Evolutionary conservation across 129 eudicot genomes (phyloP).

Genomic region (Tagetes patula): DNA sequence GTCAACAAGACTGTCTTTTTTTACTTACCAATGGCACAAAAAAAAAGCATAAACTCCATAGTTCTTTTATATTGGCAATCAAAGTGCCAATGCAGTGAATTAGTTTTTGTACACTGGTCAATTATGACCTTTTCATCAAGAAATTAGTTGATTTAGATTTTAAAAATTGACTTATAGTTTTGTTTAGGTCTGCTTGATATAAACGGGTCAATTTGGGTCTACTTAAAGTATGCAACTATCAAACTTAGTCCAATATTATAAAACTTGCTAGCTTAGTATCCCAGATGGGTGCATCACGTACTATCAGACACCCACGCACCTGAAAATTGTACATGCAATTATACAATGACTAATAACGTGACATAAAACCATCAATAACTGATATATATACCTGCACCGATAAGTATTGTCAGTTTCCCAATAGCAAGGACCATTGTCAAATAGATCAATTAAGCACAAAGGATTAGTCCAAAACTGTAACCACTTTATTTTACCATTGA

Average conservation of each 20-base stretch:
- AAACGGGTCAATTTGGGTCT: no score
- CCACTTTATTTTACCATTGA: neutral
- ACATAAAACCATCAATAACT: neutral
- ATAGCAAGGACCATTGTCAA: slow-evolving; percentile 68
- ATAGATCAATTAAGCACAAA: slow-evolving; percentile 11
- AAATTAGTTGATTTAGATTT: neutral
- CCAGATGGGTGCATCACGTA: neutral
- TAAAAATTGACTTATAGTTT: no score
- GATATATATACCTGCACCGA: slow-evolving; percentile 68
- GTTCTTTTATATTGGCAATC: neutral
- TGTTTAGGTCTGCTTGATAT: no score
- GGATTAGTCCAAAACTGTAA: slow-evolving; percentile 19
- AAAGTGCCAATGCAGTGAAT: neutral
- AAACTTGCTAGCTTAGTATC: neutral
- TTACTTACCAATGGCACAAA: neutral
- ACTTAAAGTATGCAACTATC: no score
- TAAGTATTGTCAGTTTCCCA: slow-evolving; percentile 65
- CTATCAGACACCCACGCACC: neutral
- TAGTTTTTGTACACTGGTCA: no score
- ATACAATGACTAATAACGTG: neutral
- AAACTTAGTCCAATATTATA: neutral
- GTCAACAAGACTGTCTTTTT: neutral
- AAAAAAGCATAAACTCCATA: slow-evolving; percentile 4
- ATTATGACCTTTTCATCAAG: neutral
- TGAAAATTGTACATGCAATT: no score